Evolutionary conservation across 2,329 filamentous ascomycete genomes (phyloP), one percentile per base, ranked within the genome.

Genomic region (Aspergillus sojae): DNA sequence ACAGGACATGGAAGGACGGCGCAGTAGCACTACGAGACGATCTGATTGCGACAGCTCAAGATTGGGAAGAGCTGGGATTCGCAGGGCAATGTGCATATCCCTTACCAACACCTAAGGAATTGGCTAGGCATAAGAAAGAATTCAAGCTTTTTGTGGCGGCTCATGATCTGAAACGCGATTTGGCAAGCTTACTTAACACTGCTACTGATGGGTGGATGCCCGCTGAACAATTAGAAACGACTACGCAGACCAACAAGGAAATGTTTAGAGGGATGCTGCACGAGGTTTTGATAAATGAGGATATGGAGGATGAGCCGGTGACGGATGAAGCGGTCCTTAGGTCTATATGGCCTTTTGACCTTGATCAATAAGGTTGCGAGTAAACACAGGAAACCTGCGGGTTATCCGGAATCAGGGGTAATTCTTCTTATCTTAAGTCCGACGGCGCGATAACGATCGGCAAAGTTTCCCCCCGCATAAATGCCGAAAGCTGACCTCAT

Each of bases 1-100:
- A 77, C 62, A 74, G 73, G 59, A 79, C 78, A 7, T 82, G 77
- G 78, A 77, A 76, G 62, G 75, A 81, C 67, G 74, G 79, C 9
- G 73, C 73, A 21, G 72, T 77, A 57, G 77, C 75, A 19, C 72
- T 81, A 34, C 75, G 72, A 12, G 71, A 82, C 59, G 76, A 80
- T 62, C 61, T 82, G n/a, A 78, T 81, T 57, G 72, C 78, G 57
- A 74, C 76, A n/a, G 73, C 77, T 58, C 69, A 58, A 61, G 63
- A 60, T 10, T 82, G 77, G 79, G 67, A 71, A 55, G 69, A 77
- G 41, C 75, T 82, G 61, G 79, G 79, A 19, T 69, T 82, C 60
- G 50, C 64, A 54, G 74, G 68, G 23, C 65, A 67, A 46, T 79
- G 74, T 72, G 77, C 62, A 30, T 78, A 72, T 67, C 53, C 65